These are phyloP conservation scores for Ceratocystis papillata DNA, from an alignment of 2,329 filamentous ascomycete genomes.

Conservation along the genomic window DNA sequence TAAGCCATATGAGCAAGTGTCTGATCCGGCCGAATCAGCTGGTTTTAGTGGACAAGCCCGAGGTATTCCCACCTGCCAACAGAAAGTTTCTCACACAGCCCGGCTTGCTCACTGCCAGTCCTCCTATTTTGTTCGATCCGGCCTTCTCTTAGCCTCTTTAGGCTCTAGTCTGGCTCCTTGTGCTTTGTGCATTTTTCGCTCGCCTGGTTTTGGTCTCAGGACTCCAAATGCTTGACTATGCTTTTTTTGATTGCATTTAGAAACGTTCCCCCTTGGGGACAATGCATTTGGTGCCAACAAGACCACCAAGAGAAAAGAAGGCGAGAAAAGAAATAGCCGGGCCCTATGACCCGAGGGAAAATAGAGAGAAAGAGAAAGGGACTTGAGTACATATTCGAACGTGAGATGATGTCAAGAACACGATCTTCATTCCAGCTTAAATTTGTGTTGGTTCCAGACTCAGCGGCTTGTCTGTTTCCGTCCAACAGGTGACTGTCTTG, in stretches of 20 bases:
- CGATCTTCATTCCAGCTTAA: not conserved
- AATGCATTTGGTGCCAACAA: constrained; percentile 3
- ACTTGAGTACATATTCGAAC: not conserved
- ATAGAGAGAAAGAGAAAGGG: not conserved
- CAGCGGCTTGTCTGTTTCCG: constrained; percentile 11
- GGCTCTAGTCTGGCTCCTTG: not conserved
- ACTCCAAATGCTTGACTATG: not conserved
- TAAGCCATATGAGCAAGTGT: not conserved
- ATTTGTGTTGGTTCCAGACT: not conserved
- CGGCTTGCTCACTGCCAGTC: not conserved
- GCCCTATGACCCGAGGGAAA: not conserved
- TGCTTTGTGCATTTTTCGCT: constrained; percentile 3
- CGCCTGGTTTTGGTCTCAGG: not conserved
- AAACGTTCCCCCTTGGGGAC: not conserved
- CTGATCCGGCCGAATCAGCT: not conserved
- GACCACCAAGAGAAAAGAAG: not conserved
- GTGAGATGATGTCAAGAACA: not conserved
- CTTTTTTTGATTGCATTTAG: not conserved
- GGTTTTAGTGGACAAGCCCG: not conserved
- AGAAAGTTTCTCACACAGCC: not conserved
- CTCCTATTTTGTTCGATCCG: not conserved
- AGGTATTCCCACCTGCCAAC: not conserved
- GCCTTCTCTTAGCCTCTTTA: constrained; percentile 6
- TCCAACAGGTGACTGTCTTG: not conserved
- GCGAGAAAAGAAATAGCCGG: not conserved